Base-by-base conservation (phyloP, 768 basidiomycete species). In the Mycena crocata region DNA sequence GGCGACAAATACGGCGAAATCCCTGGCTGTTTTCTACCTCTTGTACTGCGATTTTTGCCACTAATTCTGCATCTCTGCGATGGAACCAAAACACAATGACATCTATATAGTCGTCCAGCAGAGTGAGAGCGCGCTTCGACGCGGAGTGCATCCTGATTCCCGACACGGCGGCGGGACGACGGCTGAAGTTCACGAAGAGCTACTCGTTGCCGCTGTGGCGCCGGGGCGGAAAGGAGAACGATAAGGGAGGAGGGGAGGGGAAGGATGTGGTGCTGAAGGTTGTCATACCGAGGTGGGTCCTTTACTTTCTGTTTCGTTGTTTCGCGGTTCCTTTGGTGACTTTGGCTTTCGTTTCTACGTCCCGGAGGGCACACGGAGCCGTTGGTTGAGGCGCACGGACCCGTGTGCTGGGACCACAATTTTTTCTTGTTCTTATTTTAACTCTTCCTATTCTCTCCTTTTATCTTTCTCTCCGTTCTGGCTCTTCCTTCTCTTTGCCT, bases 101-200 rank as follows among this genome's bases (percentile, higher is more conserved):
- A 17, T 15, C 13, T 12, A 46, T 44, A 23, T 6, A 7, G 28
- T 35, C 5, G 31, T 13, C 19, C 9, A 32, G 15, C n/a, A 58
- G 48, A 23, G 14, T 63, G 13, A 64, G 64, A 26, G 93, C 93
- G 5, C 85, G 92, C 61, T 94, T 94, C 78, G 87, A 93, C 80
- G 81, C 82, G 57, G 85, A 90, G 72, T 93, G 93, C 64, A 81
- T 92, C 5, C 84, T 94, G 72, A 93, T 94, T 61, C 92, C 92
- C n/a, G 86, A 90, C 49, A 74, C 72, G 19, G 78, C 79, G 54
- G 78, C 81, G 5, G 86, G 82, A 57, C n/a, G n/a, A n/a, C 78
- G 84, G 30, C 83, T 87, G 28, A 80, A 83, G 50, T 74, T 89
- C 70, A 88, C 88, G 30, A 92, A 87, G 72, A 89, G 89, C 5